Base-by-base conservation (phyloP, 192 early-diverging fungal species). In the Gaertneriomyces sp. region DNA sequence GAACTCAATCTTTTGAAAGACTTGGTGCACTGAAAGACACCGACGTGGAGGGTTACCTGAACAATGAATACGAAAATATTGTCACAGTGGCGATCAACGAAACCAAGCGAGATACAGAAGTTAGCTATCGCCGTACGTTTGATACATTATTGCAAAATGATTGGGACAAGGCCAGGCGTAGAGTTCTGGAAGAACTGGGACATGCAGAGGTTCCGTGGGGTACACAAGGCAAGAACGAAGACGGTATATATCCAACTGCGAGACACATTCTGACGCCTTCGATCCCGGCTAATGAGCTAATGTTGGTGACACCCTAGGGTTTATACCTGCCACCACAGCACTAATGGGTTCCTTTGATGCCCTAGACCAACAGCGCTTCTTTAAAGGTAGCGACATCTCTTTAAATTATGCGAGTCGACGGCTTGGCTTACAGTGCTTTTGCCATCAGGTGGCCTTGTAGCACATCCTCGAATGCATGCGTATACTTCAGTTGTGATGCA, bases 171-270 rank as follows among this genome's bases (percentile, higher is more conserved):
- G 70, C 82, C 17, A 88, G 90, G 73, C 79, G 81, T 38, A 75
- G 82, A 6, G 79, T 95, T 52, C 91, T 94, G 72, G 89, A 91
- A 70, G 90, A 96, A 65, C 74, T 96, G 6, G 92, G 91, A 40
- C 87, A 91, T 47, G 75, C 76, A 9, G 53, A 53, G 40, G 41
- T 61, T 8, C 44, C 69, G 2, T 70, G 25, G 52, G 39, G 52
- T n/a, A 40, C 17, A 6, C 58, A 17, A 19, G 56, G 56, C 42
- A 52, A 66, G 17, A 60, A 33, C 25, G 25, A 33, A 33, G 25
- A 33, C 25, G 25, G 25, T 33, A 33, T 33, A 33, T 33, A 33
- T 33, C 25, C 25, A 33, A 33, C 25, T 33, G 25, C 25, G 25
- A 2, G 25, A 33, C 25, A 1, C 2, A 33, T 33, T 33, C 25